Percentiles rank a stretch among this genome's conserved stretches.
These are phyloP conservation scores for Leishmania martiniquensis DNA, from an alignment of 208 protist species.

Conservation along the genomic window DNA sequence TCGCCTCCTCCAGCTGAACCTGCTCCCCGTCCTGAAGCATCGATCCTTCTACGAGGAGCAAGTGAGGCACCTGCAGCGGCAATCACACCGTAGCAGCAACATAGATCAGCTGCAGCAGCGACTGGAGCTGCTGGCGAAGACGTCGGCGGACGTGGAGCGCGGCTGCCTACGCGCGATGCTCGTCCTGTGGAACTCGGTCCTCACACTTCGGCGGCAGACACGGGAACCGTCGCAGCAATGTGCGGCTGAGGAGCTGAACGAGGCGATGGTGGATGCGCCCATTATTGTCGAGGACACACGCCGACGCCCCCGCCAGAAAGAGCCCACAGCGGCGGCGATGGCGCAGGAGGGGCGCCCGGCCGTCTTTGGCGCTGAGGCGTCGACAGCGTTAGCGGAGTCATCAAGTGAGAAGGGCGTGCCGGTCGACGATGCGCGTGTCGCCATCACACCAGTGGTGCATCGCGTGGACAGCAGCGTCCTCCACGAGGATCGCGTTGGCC, in stretches of 20 bases:
- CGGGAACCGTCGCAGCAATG: neutral
- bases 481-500: neutral
- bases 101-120: slow-evolving; percentile 35
- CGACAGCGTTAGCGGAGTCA: neutral
- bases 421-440: neutral
- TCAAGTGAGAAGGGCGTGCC: neutral
- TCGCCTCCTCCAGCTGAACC: slow-evolving; percentile 72
- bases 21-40: slow-evolving; percentile 64
- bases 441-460: slow-evolving; percentile 13
- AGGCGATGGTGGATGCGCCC: neutral
- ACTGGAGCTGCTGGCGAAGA: slow-evolving; percentile 36
- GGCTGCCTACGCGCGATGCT: slow-evolving; percentile 46
- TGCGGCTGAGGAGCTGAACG: neutral
- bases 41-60: slow-evolving; percentile 70
- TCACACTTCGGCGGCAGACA: slow-evolving; percentile 29
- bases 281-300: slow-evolving; percentile 10
- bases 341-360: neutral
- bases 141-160: slow-evolving; percentile 35
- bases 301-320: neutral
- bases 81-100: slow-evolving; percentile 37
- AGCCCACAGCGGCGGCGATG: neutral
- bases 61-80: slow-evolving; percentile 42
- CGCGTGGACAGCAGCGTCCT: slow-evolving; percentile 14
- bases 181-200: slow-evolving; percentile 37
- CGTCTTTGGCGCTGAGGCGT: neutral